Conservation (phyloP, 1,139 yeast species). For the Saccharomyces hybrid region DNA sequence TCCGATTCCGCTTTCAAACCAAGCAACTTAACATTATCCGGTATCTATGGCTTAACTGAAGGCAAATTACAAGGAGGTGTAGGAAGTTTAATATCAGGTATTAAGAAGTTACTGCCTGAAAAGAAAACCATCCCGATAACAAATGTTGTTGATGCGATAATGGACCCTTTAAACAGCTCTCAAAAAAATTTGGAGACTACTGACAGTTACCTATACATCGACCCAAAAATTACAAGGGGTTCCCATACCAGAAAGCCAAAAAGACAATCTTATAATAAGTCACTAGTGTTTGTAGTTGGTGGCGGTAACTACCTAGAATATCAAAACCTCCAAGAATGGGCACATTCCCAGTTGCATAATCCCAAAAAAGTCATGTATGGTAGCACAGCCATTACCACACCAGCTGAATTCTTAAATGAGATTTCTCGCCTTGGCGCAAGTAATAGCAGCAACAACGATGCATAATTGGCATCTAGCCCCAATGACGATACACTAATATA, state of each 20-base stretch:
- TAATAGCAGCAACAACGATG: constrained; percentile 1
- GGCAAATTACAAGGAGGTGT: constrained; percentile 73
- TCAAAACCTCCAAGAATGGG: constrained; percentile 91
- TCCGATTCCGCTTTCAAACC: constrained; percentile 15
- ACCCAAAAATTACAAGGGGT: constrained; percentile 80
- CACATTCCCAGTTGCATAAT: constrained; percentile 36
- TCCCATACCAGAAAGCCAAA: constrained; percentile 85
- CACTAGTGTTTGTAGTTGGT: constrained; percentile 87
- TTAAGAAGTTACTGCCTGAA: constrained; percentile 81
- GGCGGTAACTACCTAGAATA: constrained; percentile 95
- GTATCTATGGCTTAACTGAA: constrained; percentile 74
- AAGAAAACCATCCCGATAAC: constrained; percentile 85
- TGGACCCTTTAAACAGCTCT: constrained; percentile 69
- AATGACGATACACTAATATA: neutral
- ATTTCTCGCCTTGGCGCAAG: constrained; percentile 46
- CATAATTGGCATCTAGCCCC: neutral
- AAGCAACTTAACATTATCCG: constrained; percentile 60
- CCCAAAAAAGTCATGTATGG: constrained; percentile 68
- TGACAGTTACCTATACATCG: constrained; percentile 85
- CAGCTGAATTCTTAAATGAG: constrained; percentile 67
- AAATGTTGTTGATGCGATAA: constrained; percentile 79
- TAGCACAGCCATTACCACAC: constrained; percentile 73
- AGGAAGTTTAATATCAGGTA: constrained; percentile 80
- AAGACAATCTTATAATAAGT: constrained; percentile 71
- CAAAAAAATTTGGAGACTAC: constrained; percentile 59